Percentiles rank a stretch among this genome's conserved stretches.
These are phyloP conservation scores for Panaeolus papilionaceus DNA, from an alignment of 768 basidiomycete genomes.

Conservation along the genomic window DNA sequence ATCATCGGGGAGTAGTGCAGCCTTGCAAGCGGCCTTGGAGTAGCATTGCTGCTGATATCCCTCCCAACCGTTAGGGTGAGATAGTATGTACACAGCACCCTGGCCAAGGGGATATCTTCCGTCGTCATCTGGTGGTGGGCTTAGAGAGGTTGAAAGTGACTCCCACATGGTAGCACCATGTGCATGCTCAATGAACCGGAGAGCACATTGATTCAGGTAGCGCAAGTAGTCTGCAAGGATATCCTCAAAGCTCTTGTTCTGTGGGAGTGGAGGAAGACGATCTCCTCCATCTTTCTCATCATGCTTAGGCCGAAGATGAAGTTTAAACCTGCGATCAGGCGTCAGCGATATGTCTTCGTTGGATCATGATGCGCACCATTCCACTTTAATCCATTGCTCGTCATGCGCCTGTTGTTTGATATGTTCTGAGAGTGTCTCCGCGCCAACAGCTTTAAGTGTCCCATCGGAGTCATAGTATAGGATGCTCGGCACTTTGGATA, in stretches of 20 bases:
- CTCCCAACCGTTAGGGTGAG: constrained; percentile 50
- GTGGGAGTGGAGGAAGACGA: constrained; percentile 17
- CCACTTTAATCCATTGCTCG: constrained; percentile 16
- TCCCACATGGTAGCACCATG: neutral
- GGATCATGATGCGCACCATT: constrained; percentile 11
- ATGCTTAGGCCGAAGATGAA: constrained; percentile 19
- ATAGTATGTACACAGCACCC: constrained; percentile 35
- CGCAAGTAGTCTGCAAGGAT: constrained; percentile 17
- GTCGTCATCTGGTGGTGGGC: neutral
- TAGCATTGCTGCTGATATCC: constrained; percentile 47
- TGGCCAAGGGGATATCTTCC: constrained; percentile 43
- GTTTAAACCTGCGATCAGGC: constrained; percentile 18
- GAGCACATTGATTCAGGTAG: constrained; percentile 18
- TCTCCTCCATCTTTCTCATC: neutral
- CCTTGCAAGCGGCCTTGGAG: constrained; percentile 47
- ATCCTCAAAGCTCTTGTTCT: constrained; percentile 17
- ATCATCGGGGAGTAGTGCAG: constrained; percentile 43
- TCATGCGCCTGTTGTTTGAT: constrained; percentile 11
- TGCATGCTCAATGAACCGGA: constrained; percentile 2
- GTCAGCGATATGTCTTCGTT: neutral
- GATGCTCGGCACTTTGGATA: constrained; percentile 16
- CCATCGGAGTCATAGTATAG: constrained; percentile 16
- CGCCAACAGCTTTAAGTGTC: constrained; percentile 10
- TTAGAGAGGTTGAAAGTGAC: neutral
- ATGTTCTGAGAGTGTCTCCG: constrained; percentile 11